Percentiles rank a stretch among this genome's conserved stretches.
phyloP scores from a whole-genome alignment of 2,329 filamentous ascomycete species.

The Botrytis fabae region DNA sequence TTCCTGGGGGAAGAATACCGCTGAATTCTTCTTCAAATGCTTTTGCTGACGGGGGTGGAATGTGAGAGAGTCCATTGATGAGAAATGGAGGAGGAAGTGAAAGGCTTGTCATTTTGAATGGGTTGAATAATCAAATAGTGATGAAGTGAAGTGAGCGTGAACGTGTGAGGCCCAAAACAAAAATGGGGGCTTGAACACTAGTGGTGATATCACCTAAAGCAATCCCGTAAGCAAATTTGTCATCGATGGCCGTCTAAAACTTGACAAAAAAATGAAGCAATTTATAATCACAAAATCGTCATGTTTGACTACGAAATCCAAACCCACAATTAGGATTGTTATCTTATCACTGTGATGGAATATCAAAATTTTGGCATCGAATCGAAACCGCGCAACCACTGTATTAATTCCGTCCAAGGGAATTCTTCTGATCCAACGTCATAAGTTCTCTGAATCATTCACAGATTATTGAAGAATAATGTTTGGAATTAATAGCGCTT shows the following conservation, averaged over 20 bases:
- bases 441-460: no score
- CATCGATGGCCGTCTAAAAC: not conserved
- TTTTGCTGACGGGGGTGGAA: not conserved
- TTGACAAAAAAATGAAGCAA: not conserved
- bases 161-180: not conserved
- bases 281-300: not conserved
- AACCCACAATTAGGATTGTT: not conserved
- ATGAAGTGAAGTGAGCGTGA: not conserved
- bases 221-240: not conserved
- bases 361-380: not conserved
- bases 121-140: not conserved
- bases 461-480: not conserved
- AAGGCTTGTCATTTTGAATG: not conserved
- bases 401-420: not conserved
- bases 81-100: constrained; percentile 1
- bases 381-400: not conserved
- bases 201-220: not conserved
- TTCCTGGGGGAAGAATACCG: constrained; percentile 3
- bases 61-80: not conserved
- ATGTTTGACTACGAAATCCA: not conserved
- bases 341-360: not conserved
- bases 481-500: not conserved
- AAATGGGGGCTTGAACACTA: not conserved
- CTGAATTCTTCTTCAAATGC: constrained; percentile 7
- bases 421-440: no score